These are phyloP conservation scores for Camelina laxa DNA, from an alignment of 345 rosid genomes.

Conservation along the genomic window DNA sequence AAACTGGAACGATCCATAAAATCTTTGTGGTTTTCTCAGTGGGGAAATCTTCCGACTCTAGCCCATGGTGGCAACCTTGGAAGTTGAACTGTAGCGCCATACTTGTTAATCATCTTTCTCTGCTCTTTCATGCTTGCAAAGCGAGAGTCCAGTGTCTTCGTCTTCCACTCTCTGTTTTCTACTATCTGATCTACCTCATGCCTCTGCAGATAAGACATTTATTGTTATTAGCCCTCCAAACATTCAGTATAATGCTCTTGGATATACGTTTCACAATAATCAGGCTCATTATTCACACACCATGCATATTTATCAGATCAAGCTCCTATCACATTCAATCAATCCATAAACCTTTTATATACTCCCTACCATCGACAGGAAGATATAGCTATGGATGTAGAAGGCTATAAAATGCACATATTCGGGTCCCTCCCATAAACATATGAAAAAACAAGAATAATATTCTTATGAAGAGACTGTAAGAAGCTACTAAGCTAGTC, in stretches of 20 bases:
- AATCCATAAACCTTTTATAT: not conserved
- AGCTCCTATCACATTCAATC: not conserved
- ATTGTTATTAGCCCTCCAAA: not conserved
- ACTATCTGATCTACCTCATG: constrained; percentile 32
- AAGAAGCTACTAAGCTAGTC: constrained; percentile 2
- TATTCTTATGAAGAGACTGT: not conserved
- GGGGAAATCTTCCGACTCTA: constrained; percentile 47
- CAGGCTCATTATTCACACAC: not conserved
- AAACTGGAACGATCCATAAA: not conserved
- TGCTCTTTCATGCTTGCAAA: constrained; percentile 83
- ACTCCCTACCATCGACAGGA: not conserved
- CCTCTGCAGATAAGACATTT: constrained; percentile 10
- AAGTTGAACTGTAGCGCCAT: constrained; percentile 43
- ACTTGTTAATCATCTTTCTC: constrained; percentile 47
- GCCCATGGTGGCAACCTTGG: constrained; percentile 60
- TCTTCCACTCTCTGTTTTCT: constrained; percentile 44
- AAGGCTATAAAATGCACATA: not conserved
- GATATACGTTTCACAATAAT: not conserved
- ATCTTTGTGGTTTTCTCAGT: constrained; percentile 39
- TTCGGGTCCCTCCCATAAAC: not conserved
- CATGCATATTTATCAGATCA: constrained; percentile 8
- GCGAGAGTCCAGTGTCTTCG: constrained; percentile 70
- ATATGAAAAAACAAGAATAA: not conserved
- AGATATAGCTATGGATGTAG: constrained; percentile 11
- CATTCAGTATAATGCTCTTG: not conserved